Evolutionary conservation across 2,329 filamentous ascomycete genomes (phyloP).

Genomic region (Beauveria australis): DNA sequence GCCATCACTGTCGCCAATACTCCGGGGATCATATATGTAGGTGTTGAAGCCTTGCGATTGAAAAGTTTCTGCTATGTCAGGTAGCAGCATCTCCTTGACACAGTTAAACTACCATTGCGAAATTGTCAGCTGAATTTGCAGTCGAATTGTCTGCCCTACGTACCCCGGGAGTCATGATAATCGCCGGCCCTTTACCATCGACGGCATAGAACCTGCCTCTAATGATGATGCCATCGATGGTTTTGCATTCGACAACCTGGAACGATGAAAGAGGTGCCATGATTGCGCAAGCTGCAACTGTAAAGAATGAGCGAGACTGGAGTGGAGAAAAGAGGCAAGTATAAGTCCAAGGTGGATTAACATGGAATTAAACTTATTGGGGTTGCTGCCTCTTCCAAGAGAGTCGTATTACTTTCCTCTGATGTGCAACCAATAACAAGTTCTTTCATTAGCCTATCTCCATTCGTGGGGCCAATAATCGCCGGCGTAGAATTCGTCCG

Average conservation of each 20-base stretch:
- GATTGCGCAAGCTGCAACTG: neutral
- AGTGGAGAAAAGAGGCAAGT: neutral
- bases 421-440: neutral
- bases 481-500: neutral
- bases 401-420: neutral
- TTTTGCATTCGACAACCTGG: constrained; percentile 30
- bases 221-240: constrained; percentile 30
- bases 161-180: constrained; percentile 23
- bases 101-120: constrained; percentile 11
- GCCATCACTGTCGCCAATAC: constrained; percentile 29
- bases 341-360: neutral
- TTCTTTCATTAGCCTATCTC: neutral
- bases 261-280: neutral
- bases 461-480: neutral
- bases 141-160: constrained; percentile 3
- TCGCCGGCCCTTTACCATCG: constrained; percentile 16
- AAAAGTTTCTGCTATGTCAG: constrained; percentile 25
- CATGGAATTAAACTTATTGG: neutral
- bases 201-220: constrained; percentile 29
- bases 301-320: neutral
- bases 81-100: constrained; percentile 25
- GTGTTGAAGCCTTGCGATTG: constrained; percentile 26
- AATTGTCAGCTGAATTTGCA: neutral
- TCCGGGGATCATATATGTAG: constrained; percentile 29
- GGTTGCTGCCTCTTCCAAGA: neutral